Percentiles rank a stretch among this genome's conserved stretches.
phyloP scores from a whole-genome alignment of 108 stramenopile species.

The Conticribra guillardii region DNA sequence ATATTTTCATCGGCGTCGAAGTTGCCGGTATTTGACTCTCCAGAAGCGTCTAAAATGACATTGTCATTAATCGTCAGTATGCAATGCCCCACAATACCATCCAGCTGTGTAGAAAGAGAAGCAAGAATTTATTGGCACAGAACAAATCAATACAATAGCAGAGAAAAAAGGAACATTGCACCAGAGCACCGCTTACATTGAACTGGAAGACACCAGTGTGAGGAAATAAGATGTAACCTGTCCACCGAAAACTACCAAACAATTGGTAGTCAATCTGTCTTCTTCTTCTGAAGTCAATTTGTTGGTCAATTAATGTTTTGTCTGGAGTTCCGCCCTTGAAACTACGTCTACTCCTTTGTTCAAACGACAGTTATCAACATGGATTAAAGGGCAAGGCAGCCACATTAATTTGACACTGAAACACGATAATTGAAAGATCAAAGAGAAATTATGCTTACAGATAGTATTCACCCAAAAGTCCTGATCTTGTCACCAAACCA shows the following conservation, averaged over 20 bases:
- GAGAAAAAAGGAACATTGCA: too few species aligned
- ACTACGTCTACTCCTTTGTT: neutral
- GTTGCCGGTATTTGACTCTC: slow-evolving; percentile 2
- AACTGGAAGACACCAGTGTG: slow-evolving; percentile 23
- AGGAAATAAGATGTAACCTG: slow-evolving; percentile 31
- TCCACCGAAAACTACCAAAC: slow-evolving; percentile 19
- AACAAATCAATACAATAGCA: neutral
- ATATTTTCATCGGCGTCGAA: slow-evolving; percentile 23
- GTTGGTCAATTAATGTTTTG: slow-evolving; percentile 2
- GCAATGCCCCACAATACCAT: slow-evolving; percentile 26
- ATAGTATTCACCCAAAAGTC: slow-evolving; percentile 19
- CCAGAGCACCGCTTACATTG: slow-evolving; percentile 14
- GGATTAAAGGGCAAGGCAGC: too few species aligned
- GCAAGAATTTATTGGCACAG: neutral
- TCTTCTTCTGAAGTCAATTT: slow-evolving; percentile 17
- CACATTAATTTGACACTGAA: too few species aligned
- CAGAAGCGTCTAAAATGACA: slow-evolving; percentile 8
- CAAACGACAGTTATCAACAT: too few species aligned
- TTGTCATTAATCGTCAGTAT: slow-evolving; percentile 16
- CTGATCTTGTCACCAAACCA: slow-evolving; percentile 26
- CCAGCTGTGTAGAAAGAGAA: neutral
- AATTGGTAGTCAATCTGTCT: neutral
- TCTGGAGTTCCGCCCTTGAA: slow-evolving; percentile 15
- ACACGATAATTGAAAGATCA: too few species aligned
- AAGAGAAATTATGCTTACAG: neutral